Percentiles rank a stretch among this genome's conserved stretches.
Evolutionary conservation across 176 grass and related monocot species (phyloP).

Genomic region (Alopecurus myosuroides): DNA sequence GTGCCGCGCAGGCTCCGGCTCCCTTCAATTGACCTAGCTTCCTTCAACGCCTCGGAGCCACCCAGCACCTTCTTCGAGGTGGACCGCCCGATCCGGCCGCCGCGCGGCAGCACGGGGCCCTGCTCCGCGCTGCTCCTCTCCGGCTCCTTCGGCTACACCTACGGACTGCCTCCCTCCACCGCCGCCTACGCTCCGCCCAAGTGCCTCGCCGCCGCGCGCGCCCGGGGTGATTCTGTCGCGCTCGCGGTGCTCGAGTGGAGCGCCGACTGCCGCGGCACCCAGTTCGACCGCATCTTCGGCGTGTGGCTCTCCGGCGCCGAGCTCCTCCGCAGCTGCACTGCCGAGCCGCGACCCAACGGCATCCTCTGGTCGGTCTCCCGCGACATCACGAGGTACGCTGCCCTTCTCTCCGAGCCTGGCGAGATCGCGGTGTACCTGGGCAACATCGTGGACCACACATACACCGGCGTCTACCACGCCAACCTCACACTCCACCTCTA

Average conservation of each 20-base stretch:
- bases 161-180: slow-evolving; percentile 35
- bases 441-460: slow-evolving; percentile 50
- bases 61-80: slow-evolving; percentile 73
- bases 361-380: slow-evolving; percentile 66
- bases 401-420: slow-evolving; percentile 27
- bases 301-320: slow-evolving; percentile 83
- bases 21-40: neutral
- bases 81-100: slow-evolving; percentile 49
- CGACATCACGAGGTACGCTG: slow-evolving; percentile 57
- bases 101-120: slow-evolving; percentile 21
- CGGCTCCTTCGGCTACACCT: slow-evolving; percentile 53
- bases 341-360: slow-evolving; percentile 57
- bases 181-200: slow-evolving; percentile 41
- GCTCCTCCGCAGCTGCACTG: slow-evolving; percentile 75
- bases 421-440: slow-evolving; percentile 48
- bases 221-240: slow-evolving; percentile 3
- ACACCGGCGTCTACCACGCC: slow-evolving; percentile 60
- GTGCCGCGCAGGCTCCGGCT: neutral
- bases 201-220: slow-evolving; percentile 23
- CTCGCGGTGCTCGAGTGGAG: slow-evolving; percentile 61
- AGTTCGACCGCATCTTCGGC: slow-evolving; percentile 87
- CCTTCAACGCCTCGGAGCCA: slow-evolving; percentile 19
- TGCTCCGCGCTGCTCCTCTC: slow-evolving; percentile 60
- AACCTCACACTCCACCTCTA: slow-evolving; percentile 67
- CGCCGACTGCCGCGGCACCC: slow-evolving; percentile 60